Percentiles rank a stretch among this genome's conserved stretches.
Evolutionary conservation across 1,139 yeast genomes (phyloP).

Genomic region (Trichomonascaceae sp.): DNA sequence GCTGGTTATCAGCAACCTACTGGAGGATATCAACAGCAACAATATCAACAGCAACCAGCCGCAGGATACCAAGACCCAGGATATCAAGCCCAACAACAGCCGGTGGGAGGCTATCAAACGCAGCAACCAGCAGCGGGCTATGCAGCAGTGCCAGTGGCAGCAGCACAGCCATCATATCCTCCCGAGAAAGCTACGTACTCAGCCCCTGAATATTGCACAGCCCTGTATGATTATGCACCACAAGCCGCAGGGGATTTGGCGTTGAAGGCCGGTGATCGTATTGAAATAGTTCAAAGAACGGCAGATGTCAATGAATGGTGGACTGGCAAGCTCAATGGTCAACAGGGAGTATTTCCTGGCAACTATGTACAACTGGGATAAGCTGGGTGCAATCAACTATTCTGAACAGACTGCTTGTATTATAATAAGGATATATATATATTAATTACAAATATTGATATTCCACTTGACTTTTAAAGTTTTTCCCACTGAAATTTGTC

Average conservation of each 20-base stretch:
- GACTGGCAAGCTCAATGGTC: conserved; percentile 89
- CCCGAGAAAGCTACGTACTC: conserved; percentile 38
- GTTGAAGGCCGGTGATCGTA: conserved; percentile 81
- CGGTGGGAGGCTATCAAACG: conserved; percentile 25
- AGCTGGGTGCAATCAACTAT: neutral
- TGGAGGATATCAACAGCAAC: conserved; percentile 20
- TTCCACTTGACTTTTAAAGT: no score
- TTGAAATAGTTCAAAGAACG: conserved; percentile 76
- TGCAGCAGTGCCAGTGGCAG: conserved; percentile 16
- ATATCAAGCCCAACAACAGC: conserved; percentile 25
- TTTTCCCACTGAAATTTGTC: no score
- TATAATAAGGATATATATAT: neutral
- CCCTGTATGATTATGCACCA: conserved; percentile 69
- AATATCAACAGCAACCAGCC: conserved; percentile 24
- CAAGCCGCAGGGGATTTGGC: conserved; percentile 87
- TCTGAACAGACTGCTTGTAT: neutral
- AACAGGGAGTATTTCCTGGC: conserved; percentile 90
- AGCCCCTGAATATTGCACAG: conserved; percentile 54
- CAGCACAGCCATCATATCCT: conserved; percentile 23
- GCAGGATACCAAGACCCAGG: conserved; percentile 30
- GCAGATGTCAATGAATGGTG: conserved; percentile 94
- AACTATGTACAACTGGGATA: conserved; percentile 73
- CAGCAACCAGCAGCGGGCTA: conserved; percentile 10
- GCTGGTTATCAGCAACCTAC: conserved; percentile 19
- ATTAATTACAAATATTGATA: no score